Conservation (phyloP, 805 yeast species). For the Candida loeiensis region DNA sequence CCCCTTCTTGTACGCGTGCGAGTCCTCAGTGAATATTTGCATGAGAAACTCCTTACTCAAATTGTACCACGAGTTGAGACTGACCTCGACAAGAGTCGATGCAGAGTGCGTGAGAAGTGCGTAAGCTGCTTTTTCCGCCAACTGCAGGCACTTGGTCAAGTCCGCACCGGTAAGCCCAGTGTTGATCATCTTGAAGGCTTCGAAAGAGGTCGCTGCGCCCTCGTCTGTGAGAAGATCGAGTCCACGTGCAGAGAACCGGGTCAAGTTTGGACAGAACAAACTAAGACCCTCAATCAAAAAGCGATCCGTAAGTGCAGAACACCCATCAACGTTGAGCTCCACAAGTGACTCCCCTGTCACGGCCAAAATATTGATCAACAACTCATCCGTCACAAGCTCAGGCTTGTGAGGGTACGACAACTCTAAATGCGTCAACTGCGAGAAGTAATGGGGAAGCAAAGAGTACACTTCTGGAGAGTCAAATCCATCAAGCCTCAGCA, state of each 20-base stretch:
- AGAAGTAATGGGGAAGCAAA: conserved; percentile 60
- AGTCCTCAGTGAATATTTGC: conserved; percentile 39
- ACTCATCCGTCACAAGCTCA: conserved; percentile 64
- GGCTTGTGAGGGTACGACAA: conserved; percentile 66
- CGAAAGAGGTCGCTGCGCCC: conserved; percentile 59
- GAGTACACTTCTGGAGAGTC: conserved; percentile 54
- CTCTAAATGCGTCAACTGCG: conserved; percentile 54
- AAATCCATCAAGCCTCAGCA: conserved; percentile 73
- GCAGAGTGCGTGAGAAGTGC: conserved; percentile 62
- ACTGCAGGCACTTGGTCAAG: conserved; percentile 59
- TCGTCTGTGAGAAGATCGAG: conserved; percentile 68
- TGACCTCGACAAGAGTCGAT: conserved; percentile 62
- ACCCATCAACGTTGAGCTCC: conserved; percentile 65
- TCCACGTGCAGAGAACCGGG: conserved; percentile 53
- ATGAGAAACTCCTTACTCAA: conserved; percentile 51
- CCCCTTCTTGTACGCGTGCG: conserved; percentile 21
- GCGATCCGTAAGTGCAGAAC: conserved; percentile 66
- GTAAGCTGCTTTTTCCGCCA: conserved; percentile 61
- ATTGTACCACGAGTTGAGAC: conserved; percentile 59
- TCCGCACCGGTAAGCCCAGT: conserved; percentile 57
- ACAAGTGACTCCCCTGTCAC: conserved; percentile 59
- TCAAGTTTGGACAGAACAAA: conserved; percentile 54
- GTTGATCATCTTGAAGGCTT: conserved; percentile 47
- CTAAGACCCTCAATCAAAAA: conserved; percentile 54
- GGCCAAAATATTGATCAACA: conserved; percentile 56